Evolutionary conservation across 371 early-diverging fungal species (phyloP), one percentile per base, ranked within the genome.

Genomic region (Mortierella sp.): DNA sequence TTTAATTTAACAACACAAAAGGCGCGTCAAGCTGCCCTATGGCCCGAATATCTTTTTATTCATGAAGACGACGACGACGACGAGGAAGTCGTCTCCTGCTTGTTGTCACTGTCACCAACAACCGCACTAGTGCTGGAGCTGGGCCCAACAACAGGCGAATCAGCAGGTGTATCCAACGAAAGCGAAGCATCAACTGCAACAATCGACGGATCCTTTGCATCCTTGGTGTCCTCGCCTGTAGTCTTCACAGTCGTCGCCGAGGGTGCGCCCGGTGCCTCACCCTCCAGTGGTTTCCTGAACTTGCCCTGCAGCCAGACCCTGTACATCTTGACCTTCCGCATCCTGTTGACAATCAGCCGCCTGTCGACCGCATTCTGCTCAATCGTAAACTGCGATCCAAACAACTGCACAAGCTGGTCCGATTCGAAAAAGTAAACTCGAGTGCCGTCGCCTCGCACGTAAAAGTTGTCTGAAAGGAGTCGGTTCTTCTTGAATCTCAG

Each of bases 251-350:
- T 50, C 4, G 84, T 83, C 16, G 72, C 84, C 8, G 84, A 75
- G 0, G 84, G 84, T 16, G 73, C 65, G 7, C 73, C 79, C 5
- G 84, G 84, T 0, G 44, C 40, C 19, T 70, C 37, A 0, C 84
- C 84, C 8, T 66, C 66, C 39, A 79, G 24, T 29, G 91, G 88
- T 85, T 97, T 98, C 70, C 93, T 87, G 85, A 98, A 97, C 87
- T 97, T 98, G 73, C 95, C 96, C 84, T 99, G 99, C 29, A 99
- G 85, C 99, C 99, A 99, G 5, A 95, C 93, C 5, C 99, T 91
- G 82, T 98, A 96, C 99, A 99, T 99, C 86, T 98, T 98, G 43
- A 99, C 87, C 85, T 97, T 93, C 19, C 93, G 88, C 78, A 93
- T 88, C 45, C 99, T 89, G 87, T 99, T 99, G 39, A 99, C 96